Percentiles rank a stretch among this genome's conserved stretches.
Evolutionary conservation across 2,329 filamentous ascomycete genomes (phyloP).

Genomic region (Colletotrichum ledebouriae): DNA sequence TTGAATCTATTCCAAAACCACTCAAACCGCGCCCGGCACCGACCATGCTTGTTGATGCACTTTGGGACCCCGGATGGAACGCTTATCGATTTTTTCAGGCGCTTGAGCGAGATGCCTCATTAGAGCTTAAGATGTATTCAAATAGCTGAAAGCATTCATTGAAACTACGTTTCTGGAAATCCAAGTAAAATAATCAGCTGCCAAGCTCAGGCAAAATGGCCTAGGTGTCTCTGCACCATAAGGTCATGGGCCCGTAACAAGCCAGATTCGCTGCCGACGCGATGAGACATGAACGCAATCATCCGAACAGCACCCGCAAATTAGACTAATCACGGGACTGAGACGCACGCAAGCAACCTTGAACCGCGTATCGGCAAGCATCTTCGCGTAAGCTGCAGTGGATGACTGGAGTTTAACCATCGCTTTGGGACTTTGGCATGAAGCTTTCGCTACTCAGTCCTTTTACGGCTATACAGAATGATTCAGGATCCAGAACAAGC

Average conservation of each 20-base stretch:
- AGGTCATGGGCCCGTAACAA: background rate
- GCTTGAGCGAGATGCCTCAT: too few relatives aligned
- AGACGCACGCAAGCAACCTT: conserved; percentile 12
- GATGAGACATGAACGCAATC: conserved; percentile 2
- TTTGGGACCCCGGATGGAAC: too few relatives aligned
- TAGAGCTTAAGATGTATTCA: too few relatives aligned
- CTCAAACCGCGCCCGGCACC: too few relatives aligned
- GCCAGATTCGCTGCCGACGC: conserved; percentile 1
- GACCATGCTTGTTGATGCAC: too few relatives aligned
- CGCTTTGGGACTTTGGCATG: background rate
- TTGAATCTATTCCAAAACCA: too few relatives aligned
- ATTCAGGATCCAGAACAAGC: background rate
- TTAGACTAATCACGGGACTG: background rate
- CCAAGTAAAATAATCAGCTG: too few relatives aligned
- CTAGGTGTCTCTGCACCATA: background rate
- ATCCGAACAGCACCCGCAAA: background rate
- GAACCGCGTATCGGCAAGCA: background rate
- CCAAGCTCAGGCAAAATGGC: too few relatives aligned
- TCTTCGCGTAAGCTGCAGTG: background rate
- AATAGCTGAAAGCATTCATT: too few relatives aligned
- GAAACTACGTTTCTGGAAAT: too few relatives aligned
- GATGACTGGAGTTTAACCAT: conserved; percentile 7
- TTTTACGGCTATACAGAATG: background rate
- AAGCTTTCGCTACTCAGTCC: background rate
- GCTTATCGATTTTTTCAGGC: too few relatives aligned